Evolutionary conservation across 2,329 filamentous ascomycete genomes (phyloP), one percentile per base, ranked within the genome.

Genomic region (Nemania bipapillata): DNA sequence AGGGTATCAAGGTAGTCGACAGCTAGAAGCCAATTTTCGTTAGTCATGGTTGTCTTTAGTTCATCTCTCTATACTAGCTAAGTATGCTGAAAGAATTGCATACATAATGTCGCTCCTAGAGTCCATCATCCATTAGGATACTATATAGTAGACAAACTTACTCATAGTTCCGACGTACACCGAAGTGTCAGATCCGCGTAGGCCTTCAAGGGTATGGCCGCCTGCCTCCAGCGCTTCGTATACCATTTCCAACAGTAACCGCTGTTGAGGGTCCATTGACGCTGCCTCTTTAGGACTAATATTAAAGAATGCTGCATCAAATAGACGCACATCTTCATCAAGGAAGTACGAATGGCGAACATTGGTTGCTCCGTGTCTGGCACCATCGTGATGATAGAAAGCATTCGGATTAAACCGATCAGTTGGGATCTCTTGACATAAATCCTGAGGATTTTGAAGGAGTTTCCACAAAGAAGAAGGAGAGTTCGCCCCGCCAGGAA

Each of bases 251-350:
- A 66, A 4, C 1, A 65, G 58, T 22, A 74, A 58, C 0, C 73
- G 64, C 35, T 76, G 73, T 6, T 75, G 60, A 0, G 78, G 75
- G 15, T 77, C 75, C 65, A 75, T 75, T 4, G 70, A 24, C 0
- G 55, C 49, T 2, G 71, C 70, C 1, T 78, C 76, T 3, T 54
- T 24, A 0, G 63, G 47, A 4, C n/a, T 40, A 15, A 77, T 42
- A 4, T 73, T 68, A 45, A 77, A 76, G 59, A 81, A 81, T 0
- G 32, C 26, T 20, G 78, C 76, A 58, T 83, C 80, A 45, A 83
- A 66, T 3, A 17, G 20, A 4, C 76, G 73, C 80, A 81, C 57
- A 81, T 80, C 77, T 45, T 76, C 71, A 4, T 71, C 69, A 30
- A 81, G 70, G 30, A 81, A 79, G 63, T 79, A 80, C 2, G 78